Conservation (phyloP, 805 yeast genomes). For the Starmerella gropengiesseri region DNA sequence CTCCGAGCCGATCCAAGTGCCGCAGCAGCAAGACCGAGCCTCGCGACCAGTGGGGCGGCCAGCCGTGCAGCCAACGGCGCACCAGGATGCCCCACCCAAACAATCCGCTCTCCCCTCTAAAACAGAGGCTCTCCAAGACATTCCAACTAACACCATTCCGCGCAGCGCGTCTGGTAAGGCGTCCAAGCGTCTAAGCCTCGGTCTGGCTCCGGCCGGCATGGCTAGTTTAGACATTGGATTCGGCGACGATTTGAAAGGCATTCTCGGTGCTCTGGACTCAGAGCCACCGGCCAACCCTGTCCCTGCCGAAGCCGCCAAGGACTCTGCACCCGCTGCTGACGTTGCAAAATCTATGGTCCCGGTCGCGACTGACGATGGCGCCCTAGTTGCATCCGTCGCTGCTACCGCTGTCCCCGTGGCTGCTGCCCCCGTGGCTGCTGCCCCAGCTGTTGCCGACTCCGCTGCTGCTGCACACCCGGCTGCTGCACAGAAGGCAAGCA, state of each 20-base stretch:
- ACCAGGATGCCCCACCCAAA: no score
- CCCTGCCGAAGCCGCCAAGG: not conserved
- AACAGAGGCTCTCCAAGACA: not conserved
- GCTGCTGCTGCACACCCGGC: not conserved
- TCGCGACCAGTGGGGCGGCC: no score
- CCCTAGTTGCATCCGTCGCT: no score
- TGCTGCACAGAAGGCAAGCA: not conserved
- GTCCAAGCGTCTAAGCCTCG: not conserved
- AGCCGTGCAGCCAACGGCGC: no score
- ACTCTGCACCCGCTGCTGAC: no score
- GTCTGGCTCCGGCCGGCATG: not conserved
- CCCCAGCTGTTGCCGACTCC: not conserved
- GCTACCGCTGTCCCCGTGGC: no score
- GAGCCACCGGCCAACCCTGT: not conserved
- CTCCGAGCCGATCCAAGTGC: no score
- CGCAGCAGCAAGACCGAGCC: no score
- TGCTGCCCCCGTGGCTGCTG: not conserved
- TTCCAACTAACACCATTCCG: not conserved
- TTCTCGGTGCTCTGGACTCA: slow-evolving; percentile 13
- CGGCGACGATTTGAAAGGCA: slow-evolving; percentile 20
- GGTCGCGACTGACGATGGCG: no score
- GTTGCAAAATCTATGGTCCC: no score
- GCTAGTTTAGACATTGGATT: slow-evolving; percentile 11
- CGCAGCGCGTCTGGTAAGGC: not conserved
- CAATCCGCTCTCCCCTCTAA: not conserved